These are phyloP conservation scores for Debaryomycetaceae sp. DNA, from an alignment of 1,139 yeast genomes.

Conservation along the genomic window DNA sequence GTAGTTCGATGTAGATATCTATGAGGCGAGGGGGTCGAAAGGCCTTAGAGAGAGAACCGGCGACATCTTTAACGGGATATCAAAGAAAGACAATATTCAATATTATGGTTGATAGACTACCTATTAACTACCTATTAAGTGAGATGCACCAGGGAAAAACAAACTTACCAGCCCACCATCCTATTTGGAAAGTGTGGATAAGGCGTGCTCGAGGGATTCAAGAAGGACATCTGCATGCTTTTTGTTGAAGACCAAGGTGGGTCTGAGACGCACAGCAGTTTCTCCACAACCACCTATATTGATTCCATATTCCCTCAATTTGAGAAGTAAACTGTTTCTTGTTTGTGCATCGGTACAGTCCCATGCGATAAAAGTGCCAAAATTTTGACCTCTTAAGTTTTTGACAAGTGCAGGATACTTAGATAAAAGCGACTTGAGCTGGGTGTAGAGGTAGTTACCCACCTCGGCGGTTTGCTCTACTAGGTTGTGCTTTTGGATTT, in stretches of 20 bases:
- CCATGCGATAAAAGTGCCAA: slow-evolving; percentile 79
- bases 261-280: slow-evolving; percentile 63
- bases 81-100: too few species aligned
- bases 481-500: slow-evolving; percentile 50
- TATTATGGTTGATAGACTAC: too few species aligned
- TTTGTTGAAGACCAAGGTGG: slow-evolving; percentile 63
- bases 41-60: too few species aligned
- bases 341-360: slow-evolving; percentile 45
- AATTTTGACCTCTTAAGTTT: slow-evolving; percentile 63
- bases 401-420: slow-evolving; percentile 44
- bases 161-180: too few species aligned
- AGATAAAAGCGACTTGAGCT: slow-evolving; percentile 40
- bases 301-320: slow-evolving; percentile 54
- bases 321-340: slow-evolving; percentile 51
- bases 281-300: slow-evolving; percentile 78
- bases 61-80: too few species aligned
- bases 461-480: slow-evolving; percentile 50
- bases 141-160: not conserved
- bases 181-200: slow-evolving; percentile 5
- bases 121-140: too few species aligned
- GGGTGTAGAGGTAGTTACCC: slow-evolving; percentile 56
- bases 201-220: slow-evolving; percentile 38
- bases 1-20: too few species aligned
- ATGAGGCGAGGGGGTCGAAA: too few species aligned
- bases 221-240: slow-evolving; percentile 64